Evolutionary conservation across 345 rosid genomes (phyloP).

Genomic region (Hibiscus mutabilis): DNA sequence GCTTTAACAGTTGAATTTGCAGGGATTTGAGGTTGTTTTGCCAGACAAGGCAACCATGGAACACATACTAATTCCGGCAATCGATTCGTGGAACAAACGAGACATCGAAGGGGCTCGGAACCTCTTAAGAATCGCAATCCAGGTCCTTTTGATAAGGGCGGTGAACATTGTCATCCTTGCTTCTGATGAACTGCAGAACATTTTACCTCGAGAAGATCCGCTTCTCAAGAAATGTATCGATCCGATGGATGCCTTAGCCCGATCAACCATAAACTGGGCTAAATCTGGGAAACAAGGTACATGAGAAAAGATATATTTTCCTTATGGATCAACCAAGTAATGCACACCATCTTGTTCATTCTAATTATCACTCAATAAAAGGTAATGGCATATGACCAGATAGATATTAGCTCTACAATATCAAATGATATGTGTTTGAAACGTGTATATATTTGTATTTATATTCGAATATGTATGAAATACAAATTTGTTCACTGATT

Average conservation of each 20-base stretch:
- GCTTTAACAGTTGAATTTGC: constrained; percentile 10
- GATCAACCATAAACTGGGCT: constrained; percentile 52
- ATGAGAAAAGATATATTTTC: too few relatives aligned
- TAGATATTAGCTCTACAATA: not conserved
- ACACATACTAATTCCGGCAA: constrained; percentile 43
- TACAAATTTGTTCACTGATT: not conserved
- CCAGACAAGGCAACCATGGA: constrained; percentile 58
- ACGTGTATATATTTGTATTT: not conserved
- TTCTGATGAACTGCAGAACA: constrained; percentile 47
- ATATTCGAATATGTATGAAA: not conserved
- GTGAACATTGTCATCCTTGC: constrained; percentile 55
- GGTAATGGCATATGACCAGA: not conserved
- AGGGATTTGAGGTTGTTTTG: constrained; percentile 71
- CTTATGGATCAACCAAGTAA: too few relatives aligned
- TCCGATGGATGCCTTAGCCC: constrained; percentile 61
- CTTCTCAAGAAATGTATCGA: constrained; percentile 49
- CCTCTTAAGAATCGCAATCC: constrained; percentile 54
- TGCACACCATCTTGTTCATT: not conserved
- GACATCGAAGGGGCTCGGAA: constrained; percentile 58
- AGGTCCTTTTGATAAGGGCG: constrained; percentile 47
- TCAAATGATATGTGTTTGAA: not conserved
- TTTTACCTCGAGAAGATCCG: constrained; percentile 52
- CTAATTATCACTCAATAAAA: not conserved
- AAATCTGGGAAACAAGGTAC: constrained; percentile 16
- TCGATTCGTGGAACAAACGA: constrained; percentile 36